These are phyloP conservation scores for Trichoderma aggressivum DNA, from an alignment of 2,329 filamentous ascomycete species.

Conservation along the genomic window DNA sequence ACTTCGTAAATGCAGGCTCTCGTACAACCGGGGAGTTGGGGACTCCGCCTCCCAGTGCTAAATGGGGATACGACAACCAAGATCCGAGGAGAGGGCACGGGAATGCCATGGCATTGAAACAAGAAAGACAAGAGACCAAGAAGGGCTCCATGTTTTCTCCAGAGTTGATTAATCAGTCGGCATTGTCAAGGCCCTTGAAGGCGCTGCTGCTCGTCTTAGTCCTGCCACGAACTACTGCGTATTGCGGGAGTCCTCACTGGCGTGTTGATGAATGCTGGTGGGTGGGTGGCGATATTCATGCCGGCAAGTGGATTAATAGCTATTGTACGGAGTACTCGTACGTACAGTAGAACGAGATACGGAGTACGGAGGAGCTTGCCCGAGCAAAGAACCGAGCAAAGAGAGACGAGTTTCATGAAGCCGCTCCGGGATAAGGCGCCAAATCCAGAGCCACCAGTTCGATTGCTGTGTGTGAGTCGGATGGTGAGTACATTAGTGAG, in stretches of 20 bases:
- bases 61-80: conserved; percentile 6
- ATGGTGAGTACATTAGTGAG: not conserved
- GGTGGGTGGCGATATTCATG: not conserved
- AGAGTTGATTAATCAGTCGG: not conserved
- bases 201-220: not conserved
- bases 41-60: conserved; percentile 1
- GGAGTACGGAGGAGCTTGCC: not conserved
- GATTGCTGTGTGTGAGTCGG: not conserved
- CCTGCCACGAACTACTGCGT: not conserved
- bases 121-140: not conserved
- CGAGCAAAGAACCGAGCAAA: not conserved
- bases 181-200: not conserved
- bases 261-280: not conserved
- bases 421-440: not conserved
- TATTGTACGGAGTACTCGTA: not conserved
- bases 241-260: not conserved
- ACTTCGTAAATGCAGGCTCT: conserved; percentile 12
- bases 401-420: not conserved
- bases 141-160: not conserved
- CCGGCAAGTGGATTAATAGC: conserved; percentile 4
- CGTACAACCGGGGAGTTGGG: not conserved
- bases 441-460: not conserved
- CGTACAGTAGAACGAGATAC: not conserved
- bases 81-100: not conserved
- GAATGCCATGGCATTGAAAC: not conserved